These are phyloP conservation scores for Hyaloscypha hepaticicola DNA, from an alignment of 495 filamentous ascomycete species.

Conservation along the genomic window DNA sequence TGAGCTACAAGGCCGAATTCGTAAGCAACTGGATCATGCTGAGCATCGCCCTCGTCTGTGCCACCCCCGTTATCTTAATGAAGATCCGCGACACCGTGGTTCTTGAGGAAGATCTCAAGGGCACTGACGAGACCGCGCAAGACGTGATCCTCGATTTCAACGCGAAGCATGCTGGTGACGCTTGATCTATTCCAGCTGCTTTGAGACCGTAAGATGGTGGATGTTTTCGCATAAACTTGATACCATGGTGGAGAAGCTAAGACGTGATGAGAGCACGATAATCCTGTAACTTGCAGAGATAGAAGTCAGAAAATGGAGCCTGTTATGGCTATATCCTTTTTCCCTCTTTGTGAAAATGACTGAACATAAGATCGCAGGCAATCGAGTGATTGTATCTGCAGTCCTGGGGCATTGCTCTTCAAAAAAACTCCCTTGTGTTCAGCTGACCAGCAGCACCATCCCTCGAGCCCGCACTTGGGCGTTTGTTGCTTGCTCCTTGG, in stretches of 20 bases:
- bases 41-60: conserved; percentile 66
- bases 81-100: conserved; percentile 72
- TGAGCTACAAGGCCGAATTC: conserved; percentile 56
- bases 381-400: too few relatives aligned
- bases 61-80: conserved; percentile 75
- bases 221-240: not conserved
- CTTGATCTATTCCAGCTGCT: not conserved
- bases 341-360: too few relatives aligned
- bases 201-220: not conserved
- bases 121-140: conserved; percentile 73
- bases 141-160: conserved; percentile 51
- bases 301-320: too few relatives aligned
- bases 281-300: not conserved
- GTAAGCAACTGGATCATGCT: conserved; percentile 52
- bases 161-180: conserved; percentile 25
- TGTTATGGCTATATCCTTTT: too few relatives aligned
- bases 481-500: too few relatives aligned
- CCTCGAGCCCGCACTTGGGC: too few relatives aligned
- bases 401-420: too few relatives aligned
- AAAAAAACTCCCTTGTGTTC: too few relatives aligned
- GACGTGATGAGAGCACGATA: not conserved
- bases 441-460: too few relatives aligned
- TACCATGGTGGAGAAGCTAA: not conserved
- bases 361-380: too few relatives aligned
- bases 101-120: conserved; percentile 76